Conservation (phyloP, 192 early-diverging fungal genomes). For the Dissophora globulifera region DNA sequence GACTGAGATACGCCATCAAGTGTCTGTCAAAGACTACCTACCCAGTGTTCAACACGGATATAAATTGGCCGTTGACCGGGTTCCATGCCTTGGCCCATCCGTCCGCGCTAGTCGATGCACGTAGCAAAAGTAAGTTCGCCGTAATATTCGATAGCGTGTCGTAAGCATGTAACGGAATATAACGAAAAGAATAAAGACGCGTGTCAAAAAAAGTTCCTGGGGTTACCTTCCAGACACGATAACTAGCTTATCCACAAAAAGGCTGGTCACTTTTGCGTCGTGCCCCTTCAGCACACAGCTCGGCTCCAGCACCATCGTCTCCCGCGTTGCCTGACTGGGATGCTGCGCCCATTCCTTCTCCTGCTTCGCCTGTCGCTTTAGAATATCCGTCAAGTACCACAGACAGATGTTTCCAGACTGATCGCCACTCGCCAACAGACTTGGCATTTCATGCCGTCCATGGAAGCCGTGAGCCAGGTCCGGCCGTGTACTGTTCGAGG, state of each 20-base stretch:
- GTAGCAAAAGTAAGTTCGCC: background rate
- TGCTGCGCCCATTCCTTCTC: constrained; percentile 4
- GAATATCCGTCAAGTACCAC: constrained; percentile 59
- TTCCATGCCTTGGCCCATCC: constrained; percentile 68
- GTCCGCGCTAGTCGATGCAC: constrained; percentile 54
- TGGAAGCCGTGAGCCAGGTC: background rate
- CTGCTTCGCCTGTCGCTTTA: constrained; percentile 13
- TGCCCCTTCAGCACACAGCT: constrained; percentile 33
- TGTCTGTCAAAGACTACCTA: constrained; percentile 5
- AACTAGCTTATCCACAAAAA: constrained; percentile 40
- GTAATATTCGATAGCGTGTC: background rate
- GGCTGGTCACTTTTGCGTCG: constrained; percentile 22
- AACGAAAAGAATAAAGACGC: no score
- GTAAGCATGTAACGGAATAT: no score
- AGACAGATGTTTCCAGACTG: constrained; percentile 60
- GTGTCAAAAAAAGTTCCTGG: no score
- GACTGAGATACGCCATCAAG: background rate
- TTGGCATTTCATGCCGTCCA: constrained; percentile 24
- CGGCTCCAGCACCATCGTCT: constrained; percentile 3
- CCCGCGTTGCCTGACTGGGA: constrained; percentile 10
- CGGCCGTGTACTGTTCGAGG: constrained; percentile 1
- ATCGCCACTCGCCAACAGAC: constrained; percentile 64
- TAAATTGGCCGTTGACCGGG: constrained; percentile 58
- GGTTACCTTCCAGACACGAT: constrained; percentile 46
- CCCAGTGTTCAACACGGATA: constrained; percentile 55